These are phyloP conservation scores for Neonectria hederae DNA, from an alignment of 2,329 filamentous ascomycete species.

Conservation along the genomic window DNA sequence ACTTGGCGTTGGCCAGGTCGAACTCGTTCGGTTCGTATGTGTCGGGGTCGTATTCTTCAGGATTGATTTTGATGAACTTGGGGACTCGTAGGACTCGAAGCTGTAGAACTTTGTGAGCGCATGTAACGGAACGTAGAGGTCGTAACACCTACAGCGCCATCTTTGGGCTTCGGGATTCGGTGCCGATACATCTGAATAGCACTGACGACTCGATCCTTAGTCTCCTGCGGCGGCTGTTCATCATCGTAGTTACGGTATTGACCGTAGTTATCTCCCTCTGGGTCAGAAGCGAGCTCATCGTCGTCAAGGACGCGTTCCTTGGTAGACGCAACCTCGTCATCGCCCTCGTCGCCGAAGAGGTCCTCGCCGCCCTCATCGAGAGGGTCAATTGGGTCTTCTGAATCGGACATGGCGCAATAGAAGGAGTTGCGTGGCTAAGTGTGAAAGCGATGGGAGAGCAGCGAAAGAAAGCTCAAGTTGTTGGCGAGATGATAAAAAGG, in stretches of 20 bases:
- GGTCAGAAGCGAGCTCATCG: slow-evolving; percentile 65
- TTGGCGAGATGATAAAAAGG: slow-evolving; percentile 20
- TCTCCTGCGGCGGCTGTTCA: slow-evolving; percentile 56
- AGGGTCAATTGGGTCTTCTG: slow-evolving; percentile 62
- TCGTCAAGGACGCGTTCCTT: slow-evolving; percentile 73
- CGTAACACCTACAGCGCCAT: slow-evolving; percentile 69
- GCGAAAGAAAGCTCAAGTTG: slow-evolving; percentile 12
- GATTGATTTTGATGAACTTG: slow-evolving; percentile 75
- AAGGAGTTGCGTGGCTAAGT: slow-evolving; percentile 9
- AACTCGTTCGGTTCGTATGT: slow-evolving; percentile 70
- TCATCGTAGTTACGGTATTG: slow-evolving; percentile 56
- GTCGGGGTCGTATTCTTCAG: slow-evolving; percentile 71
- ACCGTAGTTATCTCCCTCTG: slow-evolving; percentile 54
- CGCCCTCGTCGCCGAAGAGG: slow-evolving; percentile 68
- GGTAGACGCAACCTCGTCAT: slow-evolving; percentile 66
- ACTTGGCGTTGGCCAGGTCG: slow-evolving; percentile 62
- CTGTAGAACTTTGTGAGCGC: slow-evolving; percentile 49
- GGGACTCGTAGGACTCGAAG: slow-evolving; percentile 77
- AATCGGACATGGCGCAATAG: slow-evolving; percentile 60
- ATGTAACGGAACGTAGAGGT: background rate
- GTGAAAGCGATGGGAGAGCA: slow-evolving; percentile 1
- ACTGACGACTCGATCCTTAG: slow-evolving; percentile 66
- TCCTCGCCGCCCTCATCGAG: slow-evolving; percentile 68
- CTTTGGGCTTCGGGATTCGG: slow-evolving; percentile 73
- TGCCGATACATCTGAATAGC: slow-evolving; percentile 75